Evolutionary conservation across 2,329 filamentous ascomycete species (phyloP), one percentile per base, ranked within the genome.

Genomic region (Aureobasidium musti): DNA sequence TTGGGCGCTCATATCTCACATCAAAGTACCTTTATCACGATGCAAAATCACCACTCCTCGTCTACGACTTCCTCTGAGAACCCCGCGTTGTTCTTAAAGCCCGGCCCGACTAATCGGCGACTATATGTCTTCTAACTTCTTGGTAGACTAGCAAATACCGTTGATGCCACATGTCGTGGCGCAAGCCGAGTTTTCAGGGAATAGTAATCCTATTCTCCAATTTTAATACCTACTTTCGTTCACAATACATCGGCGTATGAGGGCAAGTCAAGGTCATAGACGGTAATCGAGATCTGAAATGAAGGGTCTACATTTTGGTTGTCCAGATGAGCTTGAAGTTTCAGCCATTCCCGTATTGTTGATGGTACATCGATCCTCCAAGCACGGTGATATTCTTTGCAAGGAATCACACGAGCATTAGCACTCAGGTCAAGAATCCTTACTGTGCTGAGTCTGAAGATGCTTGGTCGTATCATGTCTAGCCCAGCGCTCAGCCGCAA

Each of bases 331-430:
- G 45, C 13, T 30, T 33, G 33, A 28, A 17, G 35, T 56, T 17
- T 35, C 10, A 28, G 35, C 35, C 26, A 56, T 17, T 26, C 17
- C 53, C 53, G 53, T 28, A 37, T 14, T 7, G 1, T 13, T 35
- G 11, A 35, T 21, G 50, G 50, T 35, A 53, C 47, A 19, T 47
- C 10, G 49, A 26, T 52, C 26, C 28, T 21, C 23, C 52, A 19
- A 37, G 33, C 52, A 54, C 30, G n/a, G 37, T 30, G 37, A 54
- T n/a, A 14, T 54, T 54, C 52, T 35, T 7, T 54, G 52, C 52
- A 54, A 37, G 52, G 7, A 37, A 17, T 11, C 10, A 17, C 13
- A 8, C 10, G 7, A 37, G 21, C 13, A 37, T 35, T 8, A 23
- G 13, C 52, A 54, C 30, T 30, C 17, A 54, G 11, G 8, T 17